A percentile compares a stretch with the other conserved stretches of the same genome.
Evolutionary conservation across 1,139 yeast species (phyloP).

Genomic region (Schwanniomyces etchellsii): DNA sequence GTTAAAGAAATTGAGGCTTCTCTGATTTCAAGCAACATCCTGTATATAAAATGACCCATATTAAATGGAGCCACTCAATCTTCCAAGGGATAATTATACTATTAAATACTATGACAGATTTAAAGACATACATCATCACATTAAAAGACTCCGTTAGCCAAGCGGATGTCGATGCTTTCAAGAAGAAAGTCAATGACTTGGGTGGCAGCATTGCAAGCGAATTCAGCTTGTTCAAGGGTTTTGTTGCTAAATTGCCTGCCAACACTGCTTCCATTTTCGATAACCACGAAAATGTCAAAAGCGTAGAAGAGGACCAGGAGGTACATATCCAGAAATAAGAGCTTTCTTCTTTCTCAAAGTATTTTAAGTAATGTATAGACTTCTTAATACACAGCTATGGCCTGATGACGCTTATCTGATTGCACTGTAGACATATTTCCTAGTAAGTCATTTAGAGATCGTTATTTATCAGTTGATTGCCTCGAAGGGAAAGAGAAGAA

Average conservation of each 20-base stretch:
- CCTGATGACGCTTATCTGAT: no score
- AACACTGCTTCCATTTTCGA: constrained; percentile 38
- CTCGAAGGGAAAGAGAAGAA: no score
- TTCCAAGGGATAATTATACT: no score
- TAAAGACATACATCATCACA: constrained; percentile 32
- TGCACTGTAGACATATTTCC: no score
- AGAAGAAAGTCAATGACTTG: constrained; percentile 30
- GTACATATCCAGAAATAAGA: constrained; percentile 41
- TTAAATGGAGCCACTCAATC: no score
- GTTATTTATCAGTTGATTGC: no score
- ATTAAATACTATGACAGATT: constrained; percentile 13
- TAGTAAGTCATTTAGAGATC: no score
- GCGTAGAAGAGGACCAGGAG: constrained; percentile 58
- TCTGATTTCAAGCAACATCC: no score
- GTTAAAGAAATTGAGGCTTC: no score
- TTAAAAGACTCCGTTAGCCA: constrained; percentile 30
- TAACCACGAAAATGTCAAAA: constrained; percentile 41
- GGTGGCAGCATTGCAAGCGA: constrained; percentile 67
- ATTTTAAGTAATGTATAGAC: no score
- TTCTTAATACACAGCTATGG: no score
- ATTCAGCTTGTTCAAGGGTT: constrained; percentile 65
- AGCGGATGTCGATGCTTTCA: constrained; percentile 25
- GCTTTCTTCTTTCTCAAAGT: constrained; percentile 1
- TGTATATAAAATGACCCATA: no score
- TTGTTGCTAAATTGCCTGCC: constrained; percentile 49